phyloP scores from a whole-genome alignment of 1,284 basidiomycete species.

The Golubevia pallescens region DNA sequence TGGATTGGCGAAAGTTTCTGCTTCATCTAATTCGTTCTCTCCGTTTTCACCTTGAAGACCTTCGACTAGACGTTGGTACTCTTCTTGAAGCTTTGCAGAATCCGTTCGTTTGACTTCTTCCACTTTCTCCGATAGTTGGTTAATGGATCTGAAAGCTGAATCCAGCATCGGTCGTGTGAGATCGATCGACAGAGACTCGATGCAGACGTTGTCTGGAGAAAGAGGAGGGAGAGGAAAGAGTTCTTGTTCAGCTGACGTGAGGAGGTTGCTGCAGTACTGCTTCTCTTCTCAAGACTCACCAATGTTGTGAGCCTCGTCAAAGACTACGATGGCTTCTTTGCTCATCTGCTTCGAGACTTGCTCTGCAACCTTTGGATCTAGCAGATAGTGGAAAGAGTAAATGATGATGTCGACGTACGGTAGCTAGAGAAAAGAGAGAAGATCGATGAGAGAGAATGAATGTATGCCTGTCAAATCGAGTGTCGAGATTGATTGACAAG shows the following conservation, averaged over 20 bases:
- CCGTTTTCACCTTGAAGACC: constrained; percentile 48
- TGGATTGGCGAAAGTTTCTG: constrained; percentile 59
- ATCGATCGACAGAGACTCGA: constrained; percentile 62
- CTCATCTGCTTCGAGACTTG: constrained; percentile 63
- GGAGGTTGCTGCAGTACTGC: not conserved
- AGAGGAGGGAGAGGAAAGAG: not conserved
- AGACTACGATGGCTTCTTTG: constrained; percentile 63
- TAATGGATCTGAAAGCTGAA: constrained; percentile 59
- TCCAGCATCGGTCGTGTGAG: constrained; percentile 63
- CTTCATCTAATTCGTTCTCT: constrained; percentile 40
- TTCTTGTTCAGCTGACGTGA: not conserved
- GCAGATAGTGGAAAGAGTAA: constrained; percentile 63
- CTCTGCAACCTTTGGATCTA: constrained; percentile 62
- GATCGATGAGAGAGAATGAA: not conserved
- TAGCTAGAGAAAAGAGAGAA: constrained; percentile 14
- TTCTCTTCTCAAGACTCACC: constrained; percentile 6
- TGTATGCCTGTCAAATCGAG: not conserved
- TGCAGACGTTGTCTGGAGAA: constrained; percentile 56
- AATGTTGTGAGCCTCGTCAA: constrained; percentile 64
- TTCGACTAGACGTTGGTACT: constrained; percentile 56
- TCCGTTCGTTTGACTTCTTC: constrained; percentile 60
- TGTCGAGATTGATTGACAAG: not conserved
- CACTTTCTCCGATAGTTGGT: constrained; percentile 56
- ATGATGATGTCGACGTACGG: constrained; percentile 63
- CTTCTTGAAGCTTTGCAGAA: constrained; percentile 59